Evolutionary conservation across 108 stramenopile species (phyloP).

Genomic region (Epithemia pelagica): DNA sequence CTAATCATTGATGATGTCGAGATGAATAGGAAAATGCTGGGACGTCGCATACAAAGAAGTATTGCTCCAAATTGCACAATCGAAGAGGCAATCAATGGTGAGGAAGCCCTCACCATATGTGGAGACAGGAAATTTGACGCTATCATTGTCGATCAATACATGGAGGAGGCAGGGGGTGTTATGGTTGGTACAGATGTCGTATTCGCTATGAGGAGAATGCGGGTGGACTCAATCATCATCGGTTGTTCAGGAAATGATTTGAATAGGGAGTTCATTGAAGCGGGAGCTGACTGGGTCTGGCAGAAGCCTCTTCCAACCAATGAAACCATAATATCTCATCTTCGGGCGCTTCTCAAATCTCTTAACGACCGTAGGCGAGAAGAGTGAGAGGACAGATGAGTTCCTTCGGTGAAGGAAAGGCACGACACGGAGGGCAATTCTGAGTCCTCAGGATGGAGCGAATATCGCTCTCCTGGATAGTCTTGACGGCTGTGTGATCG

Average conservation of each 20-base stretch:
- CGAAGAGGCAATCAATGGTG: conserved; percentile 51
- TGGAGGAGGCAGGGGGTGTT: conserved; percentile 63
- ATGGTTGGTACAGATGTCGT: conserved; percentile 68
- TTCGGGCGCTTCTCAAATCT: conserved; percentile 26
- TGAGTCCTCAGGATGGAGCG: no score
- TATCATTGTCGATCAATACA: conserved; percentile 66
- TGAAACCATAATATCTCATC: conserved; percentile 33
- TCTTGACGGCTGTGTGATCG: no score
- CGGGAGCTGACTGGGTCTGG: conserved; percentile 58
- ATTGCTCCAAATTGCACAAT: conserved; percentile 56
- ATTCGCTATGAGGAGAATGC: conserved; percentile 54
- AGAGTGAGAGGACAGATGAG: no score
- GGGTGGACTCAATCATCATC: conserved; percentile 48
- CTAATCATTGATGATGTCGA: conserved; percentile 62
- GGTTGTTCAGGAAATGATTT: conserved; percentile 71
- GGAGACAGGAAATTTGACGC: conserved; percentile 44
- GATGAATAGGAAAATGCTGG: conserved; percentile 60
- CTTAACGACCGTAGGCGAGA: neutral
- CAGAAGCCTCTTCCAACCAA: conserved; percentile 61
- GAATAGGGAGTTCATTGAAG: conserved; percentile 42
- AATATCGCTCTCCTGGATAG: no score
- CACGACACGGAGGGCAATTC: no score
- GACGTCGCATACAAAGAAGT: conserved; percentile 35
- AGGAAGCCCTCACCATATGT: conserved; percentile 50
- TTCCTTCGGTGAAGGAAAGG: no score